phyloP scores from a whole-genome alignment of 352 stramenopile species.

The Ophiocytium majus region DNA sequence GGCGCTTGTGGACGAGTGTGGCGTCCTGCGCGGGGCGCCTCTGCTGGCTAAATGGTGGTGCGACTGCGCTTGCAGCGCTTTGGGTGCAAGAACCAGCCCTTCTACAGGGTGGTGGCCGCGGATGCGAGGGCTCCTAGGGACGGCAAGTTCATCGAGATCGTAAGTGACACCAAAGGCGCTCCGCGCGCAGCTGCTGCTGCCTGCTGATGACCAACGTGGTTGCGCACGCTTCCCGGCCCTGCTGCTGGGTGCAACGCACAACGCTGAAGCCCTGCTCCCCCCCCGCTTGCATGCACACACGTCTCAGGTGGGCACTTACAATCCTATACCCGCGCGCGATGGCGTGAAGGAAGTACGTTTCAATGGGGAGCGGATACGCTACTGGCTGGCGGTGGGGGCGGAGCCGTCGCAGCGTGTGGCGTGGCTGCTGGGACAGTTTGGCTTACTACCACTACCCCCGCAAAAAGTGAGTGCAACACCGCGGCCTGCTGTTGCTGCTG shows the following conservation, averaged over 20 bases:
- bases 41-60: too few relatives aligned
- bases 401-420: constrained; percentile 72
- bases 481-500: too few relatives aligned
- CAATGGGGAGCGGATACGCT: constrained; percentile 72
- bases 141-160: constrained; percentile 65
- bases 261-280: neutral
- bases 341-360: constrained; percentile 78
- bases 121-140: constrained; percentile 69
- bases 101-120: constrained; percentile 79
- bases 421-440: constrained; percentile 72
- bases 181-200: neutral
- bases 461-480: constrained; percentile 12
- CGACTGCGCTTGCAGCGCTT: constrained; percentile 75
- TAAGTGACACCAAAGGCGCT: constrained; percentile 45
- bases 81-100: constrained; percentile 69
- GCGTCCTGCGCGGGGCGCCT: too few relatives aligned
- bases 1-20: too few relatives aligned
- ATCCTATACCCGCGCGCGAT: constrained; percentile 70
- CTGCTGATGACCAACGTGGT: neutral
- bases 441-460: constrained; percentile 24
- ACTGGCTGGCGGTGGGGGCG: constrained; percentile 76
- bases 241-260: neutral
- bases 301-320: constrained; percentile 76
- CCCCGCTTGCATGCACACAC: neutral
- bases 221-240: too few relatives aligned